Evolutionary conservation across 2,329 filamentous ascomycete genomes (phyloP).

Genomic region (Myotisia sp.): DNA sequence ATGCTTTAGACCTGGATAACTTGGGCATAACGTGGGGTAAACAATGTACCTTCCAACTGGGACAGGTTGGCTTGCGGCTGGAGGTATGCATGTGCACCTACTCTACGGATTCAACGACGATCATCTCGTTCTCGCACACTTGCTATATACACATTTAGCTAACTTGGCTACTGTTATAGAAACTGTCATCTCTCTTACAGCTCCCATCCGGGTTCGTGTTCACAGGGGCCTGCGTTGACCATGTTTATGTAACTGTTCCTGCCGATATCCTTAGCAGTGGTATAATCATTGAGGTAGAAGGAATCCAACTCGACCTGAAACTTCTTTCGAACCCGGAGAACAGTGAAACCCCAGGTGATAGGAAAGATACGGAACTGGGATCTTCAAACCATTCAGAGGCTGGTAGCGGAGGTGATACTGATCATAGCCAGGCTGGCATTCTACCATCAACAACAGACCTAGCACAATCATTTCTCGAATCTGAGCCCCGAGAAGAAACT

Average conservation of each 20-base stretch:
- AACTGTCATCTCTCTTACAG: slow-evolving; percentile 59
- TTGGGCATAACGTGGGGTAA: slow-evolving; percentile 71
- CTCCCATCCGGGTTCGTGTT: slow-evolving; percentile 60
- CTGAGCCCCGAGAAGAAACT: slow-evolving; percentile 44
- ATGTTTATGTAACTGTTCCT: slow-evolving; percentile 69
- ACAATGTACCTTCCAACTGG: slow-evolving; percentile 66
- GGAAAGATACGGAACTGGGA: slow-evolving; percentile 10
- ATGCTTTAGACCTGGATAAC: slow-evolving; percentile 72
- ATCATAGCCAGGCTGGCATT: slow-evolving; percentile 14
- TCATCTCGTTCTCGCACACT: too few relatives aligned
- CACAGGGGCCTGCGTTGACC: slow-evolving; percentile 57
- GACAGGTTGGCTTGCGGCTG: slow-evolving; percentile 68
- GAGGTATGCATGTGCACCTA: slow-evolving; percentile 42
- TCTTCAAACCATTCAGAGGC: too few relatives aligned
- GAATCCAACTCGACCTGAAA: slow-evolving; percentile 56
- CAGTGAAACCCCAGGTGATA: too few relatives aligned
- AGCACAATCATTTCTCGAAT: slow-evolving; percentile 45
- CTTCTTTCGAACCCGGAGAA: slow-evolving; percentile 30
- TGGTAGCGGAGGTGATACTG: slow-evolving; percentile 16
- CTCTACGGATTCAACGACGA: slow-evolving; percentile 4
- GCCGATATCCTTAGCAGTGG: slow-evolving; percentile 77
- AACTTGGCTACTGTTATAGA: slow-evolving; percentile 38
- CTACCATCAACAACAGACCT: slow-evolving; percentile 45
- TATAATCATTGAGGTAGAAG: slow-evolving; percentile 68
- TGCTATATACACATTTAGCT: not conserved